Evolutionary conservation across 176 grass and related monocot species (phyloP), one percentile per base, ranked within the genome.

Genomic region (bread wheat (Triticum aestivum)): DNA sequence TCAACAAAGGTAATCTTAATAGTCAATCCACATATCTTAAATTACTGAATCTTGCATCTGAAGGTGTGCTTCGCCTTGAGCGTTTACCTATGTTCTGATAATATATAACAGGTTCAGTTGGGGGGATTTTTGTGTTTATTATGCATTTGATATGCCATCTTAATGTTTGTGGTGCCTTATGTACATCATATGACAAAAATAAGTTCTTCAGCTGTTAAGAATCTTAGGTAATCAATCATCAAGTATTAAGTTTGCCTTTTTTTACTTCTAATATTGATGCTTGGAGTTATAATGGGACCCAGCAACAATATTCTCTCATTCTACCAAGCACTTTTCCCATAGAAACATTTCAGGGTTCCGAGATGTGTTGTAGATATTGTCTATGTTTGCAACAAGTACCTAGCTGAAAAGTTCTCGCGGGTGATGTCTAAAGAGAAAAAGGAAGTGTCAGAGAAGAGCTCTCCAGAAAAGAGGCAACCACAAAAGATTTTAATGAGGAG

Each of bases 261-360:
- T 64, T 79, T 73, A 70, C 8, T 86, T 87, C 76, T 37, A 26
- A 82, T 78, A 62, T 91, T 63, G 54, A 83, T 86, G 56, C 54
- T 65, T 88, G 79, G 29, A 66, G 29, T 78, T 86, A 78, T 73
- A 66, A 33, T 61, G 11, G 5, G 59, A 62, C 38, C 38, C 7
- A 11, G 73, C 68, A 82, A 14, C 6, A 86, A 90, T 61, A 79
- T 63, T 89, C 76, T 88, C 15, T 80, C 85, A 45, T 77, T 79
- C 5, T 79, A 37, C 59, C 85, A 92, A 98, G 94, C 90, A 21
- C 38, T 83, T 86, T 89, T 98, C 96, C 86, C 97, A 98, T 86
- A 89, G 78, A 98, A 88, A 77, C 97, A 98, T 94, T 96, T 96
- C 82, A 98, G 86, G 77, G 82, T 96, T 71, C 88, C 97, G 69